phyloP scores from a whole-genome alignment of 192 early-diverging fungal genomes.

The Backusella macrospora region DNA sequence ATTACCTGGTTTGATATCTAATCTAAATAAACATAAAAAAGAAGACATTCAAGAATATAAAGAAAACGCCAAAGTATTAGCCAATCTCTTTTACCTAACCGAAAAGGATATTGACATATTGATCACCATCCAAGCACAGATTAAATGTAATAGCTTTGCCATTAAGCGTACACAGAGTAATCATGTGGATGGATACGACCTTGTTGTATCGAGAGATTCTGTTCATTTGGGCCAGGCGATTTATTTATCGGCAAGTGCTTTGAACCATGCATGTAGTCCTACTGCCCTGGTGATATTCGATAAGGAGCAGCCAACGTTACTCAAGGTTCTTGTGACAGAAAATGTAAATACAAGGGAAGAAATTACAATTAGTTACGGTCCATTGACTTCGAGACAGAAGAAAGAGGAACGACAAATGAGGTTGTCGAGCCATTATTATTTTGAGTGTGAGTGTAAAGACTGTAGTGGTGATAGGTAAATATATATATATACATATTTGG shows the following conservation, averaged over 20 bases:
- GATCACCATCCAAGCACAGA: slow-evolving; percentile 24
- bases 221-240: slow-evolving; percentile 15
- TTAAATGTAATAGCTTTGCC: slow-evolving; percentile 30
- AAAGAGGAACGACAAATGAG: slow-evolving; percentile 13
- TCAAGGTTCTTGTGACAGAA: background rate
- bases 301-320: background rate
- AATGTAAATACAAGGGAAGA: background rate
- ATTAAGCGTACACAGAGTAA: slow-evolving; percentile 8
- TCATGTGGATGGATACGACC: background rate
- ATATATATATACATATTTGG: background rate
- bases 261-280: slow-evolving; percentile 30
- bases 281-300: slow-evolving; percentile 28
- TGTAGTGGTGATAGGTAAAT: slow-evolving; percentile 7
- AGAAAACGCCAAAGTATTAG: background rate
- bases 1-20: slow-evolving; percentile 21
- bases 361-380: slow-evolving; percentile 31
- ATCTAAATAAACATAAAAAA: background rate
- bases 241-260: slow-evolving; percentile 23
- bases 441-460: slow-evolving; percentile 27
- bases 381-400: slow-evolving; percentile 8
- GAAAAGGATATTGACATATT: slow-evolving; percentile 5
- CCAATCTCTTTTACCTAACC: background rate
- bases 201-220: background rate
- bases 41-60: background rate
- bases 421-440: slow-evolving; percentile 22